phyloP scores from a whole-genome alignment of 352 stramenopile genomes.

The Albugo laibachii region DNA sequence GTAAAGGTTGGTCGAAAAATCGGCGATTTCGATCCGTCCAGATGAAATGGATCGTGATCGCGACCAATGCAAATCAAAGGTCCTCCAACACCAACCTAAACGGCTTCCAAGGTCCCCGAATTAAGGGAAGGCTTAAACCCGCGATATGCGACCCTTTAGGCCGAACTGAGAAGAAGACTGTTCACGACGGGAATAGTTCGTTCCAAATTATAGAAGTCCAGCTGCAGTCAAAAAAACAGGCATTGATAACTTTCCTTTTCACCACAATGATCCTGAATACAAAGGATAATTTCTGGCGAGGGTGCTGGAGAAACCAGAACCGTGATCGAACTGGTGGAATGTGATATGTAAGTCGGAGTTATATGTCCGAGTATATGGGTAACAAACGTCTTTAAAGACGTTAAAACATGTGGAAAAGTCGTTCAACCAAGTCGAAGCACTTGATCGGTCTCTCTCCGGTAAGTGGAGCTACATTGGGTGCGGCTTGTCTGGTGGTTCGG shows the following conservation, averaged over 20 bases:
- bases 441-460: too few species aligned
- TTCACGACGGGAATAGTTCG: not conserved
- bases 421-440: too few species aligned
- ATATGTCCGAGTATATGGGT: conserved; percentile 4
- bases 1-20: conserved; percentile 1
- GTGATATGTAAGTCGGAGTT: conserved; percentile 5
- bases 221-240: conserved; percentile 6
- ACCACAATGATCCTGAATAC: conserved; percentile 1
- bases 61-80: conserved; percentile 4
- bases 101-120: conserved; percentile 1
- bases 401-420: not conserved
- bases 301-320: conserved; percentile 5
- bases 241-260: conserved; percentile 3
- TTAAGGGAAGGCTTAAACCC: not conserved
- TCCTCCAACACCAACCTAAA: not conserved
- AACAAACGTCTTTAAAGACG: conserved; percentile 1
- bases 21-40: conserved; percentile 4
- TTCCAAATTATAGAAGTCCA: not conserved
- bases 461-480: too few species aligned
- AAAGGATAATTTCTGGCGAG: conserved; percentile 1
- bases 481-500: too few species aligned
- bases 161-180: not conserved
- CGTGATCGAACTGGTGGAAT: conserved; percentile 5
- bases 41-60: conserved; percentile 4
- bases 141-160: conserved; percentile 2